These are phyloP conservation scores for Mentha longifolia DNA, from an alignment of 257 asterid species.

Conservation along the genomic window DNA sequence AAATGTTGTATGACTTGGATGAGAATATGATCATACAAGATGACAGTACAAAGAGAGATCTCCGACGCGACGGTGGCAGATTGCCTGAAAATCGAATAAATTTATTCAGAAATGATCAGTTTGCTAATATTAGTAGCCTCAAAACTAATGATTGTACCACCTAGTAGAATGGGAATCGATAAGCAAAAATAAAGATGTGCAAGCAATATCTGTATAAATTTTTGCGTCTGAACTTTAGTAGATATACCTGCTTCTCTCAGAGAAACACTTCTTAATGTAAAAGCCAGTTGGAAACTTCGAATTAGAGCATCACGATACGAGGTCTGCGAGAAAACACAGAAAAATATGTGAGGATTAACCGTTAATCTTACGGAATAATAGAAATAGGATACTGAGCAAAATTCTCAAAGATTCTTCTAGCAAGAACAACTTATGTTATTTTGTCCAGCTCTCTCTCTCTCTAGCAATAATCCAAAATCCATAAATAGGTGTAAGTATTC, in stretches of 20 bases:
- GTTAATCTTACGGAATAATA: neutral
- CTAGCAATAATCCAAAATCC: too few species aligned
- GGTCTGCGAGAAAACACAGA: conserved; percentile 52
- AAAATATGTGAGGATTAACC: conserved; percentile 3
- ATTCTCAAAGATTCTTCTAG: too few species aligned
- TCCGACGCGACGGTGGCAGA: conserved; percentile 83
- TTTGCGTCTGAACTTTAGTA: conserved; percentile 3
- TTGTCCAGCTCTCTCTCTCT: neutral
- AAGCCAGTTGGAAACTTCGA: conserved; percentile 86
- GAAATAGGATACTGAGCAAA: too few species aligned
- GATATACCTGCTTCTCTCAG: conserved; percentile 66
- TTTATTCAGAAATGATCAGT: neutral
- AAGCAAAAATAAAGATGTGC: conserved; percentile 22
- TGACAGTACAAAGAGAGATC: conserved; percentile 90
- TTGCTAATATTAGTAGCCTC: neutral
- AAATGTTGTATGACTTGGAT: conserved; percentile 70
- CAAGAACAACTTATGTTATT: neutral
- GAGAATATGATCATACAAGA: conserved; percentile 85
- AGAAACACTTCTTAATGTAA: conserved; percentile 66
- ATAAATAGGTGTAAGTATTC: too few species aligned
- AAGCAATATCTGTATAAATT: conserved; percentile 6
- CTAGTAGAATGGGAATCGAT: neutral
- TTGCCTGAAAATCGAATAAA: conserved; percentile 55
- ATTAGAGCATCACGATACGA: conserved; percentile 75
- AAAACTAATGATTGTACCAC: neutral